A percentile compares a stretch with the other conserved stretches of the same genome.
Evolutionary conservation across 345 rosid genomes (phyloP).

Genomic region (Arabis alpina): DNA sequence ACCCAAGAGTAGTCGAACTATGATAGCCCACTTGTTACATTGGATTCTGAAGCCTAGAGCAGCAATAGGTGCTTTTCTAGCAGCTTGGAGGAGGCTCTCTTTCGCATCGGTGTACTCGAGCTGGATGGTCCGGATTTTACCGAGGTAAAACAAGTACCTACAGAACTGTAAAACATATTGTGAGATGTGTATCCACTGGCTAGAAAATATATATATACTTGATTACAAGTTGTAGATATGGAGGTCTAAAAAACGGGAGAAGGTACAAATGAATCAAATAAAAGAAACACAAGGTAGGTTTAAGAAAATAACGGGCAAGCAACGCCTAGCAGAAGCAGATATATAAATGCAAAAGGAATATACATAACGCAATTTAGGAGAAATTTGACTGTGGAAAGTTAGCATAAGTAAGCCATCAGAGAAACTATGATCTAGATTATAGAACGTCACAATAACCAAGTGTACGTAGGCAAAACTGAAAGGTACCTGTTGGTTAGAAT

Average conservation of each 20-base stretch:
- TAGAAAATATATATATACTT: no score
- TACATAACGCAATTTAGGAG: not conserved
- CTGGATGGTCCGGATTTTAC: slow-evolving; percentile 86
- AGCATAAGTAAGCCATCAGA: not conserved
- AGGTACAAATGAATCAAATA: not conserved
- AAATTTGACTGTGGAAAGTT: not conserved
- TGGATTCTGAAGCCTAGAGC: slow-evolving; percentile 77
- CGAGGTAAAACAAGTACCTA: slow-evolving; percentile 81
- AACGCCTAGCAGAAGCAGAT: not conserved
- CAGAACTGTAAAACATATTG: slow-evolving; percentile 64
- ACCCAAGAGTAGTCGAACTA: slow-evolving; percentile 77
- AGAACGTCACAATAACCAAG: not conserved
- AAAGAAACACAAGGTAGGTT: not conserved
- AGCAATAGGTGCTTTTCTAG: slow-evolving; percentile 85
- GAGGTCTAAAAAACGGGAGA: not conserved
- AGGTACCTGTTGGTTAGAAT: slow-evolving; percentile 84
- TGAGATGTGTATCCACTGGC: no score
- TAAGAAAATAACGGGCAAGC: not conserved
- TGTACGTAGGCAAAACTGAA: not conserved
- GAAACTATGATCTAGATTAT: not conserved
- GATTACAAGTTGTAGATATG: no score
- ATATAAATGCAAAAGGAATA: not conserved
- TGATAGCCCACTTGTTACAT: slow-evolving; percentile 83
- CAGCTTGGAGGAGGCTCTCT: slow-evolving; percentile 87
- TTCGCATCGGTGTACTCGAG: slow-evolving; percentile 91